Percentiles rank a stretch among this genome's conserved stretches.
Conservation (phyloP, 2,329 filamentous ascomycete genomes). For the Periconia macrospinosa region DNA sequence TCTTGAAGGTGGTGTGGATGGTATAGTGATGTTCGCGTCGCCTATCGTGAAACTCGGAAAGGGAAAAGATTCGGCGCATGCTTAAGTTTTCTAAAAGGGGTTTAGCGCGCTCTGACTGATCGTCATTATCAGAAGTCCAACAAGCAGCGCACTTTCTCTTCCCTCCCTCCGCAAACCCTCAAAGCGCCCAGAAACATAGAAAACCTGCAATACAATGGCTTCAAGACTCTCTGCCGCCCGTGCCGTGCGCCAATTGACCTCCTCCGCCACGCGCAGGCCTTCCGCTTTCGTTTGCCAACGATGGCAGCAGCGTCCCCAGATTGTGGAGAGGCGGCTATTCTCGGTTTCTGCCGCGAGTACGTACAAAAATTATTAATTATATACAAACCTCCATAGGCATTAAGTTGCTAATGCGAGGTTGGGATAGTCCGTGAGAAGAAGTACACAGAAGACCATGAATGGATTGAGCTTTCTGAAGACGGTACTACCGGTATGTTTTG, state of each 20-base stretch:
- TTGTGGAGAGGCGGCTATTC: slow-evolving; percentile 38
- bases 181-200: background rate
- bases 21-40: slow-evolving; percentile 4
- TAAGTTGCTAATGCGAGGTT: slow-evolving; percentile 5
- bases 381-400: background rate
- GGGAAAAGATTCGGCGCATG: slow-evolving; percentile 13
- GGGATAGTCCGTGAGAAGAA: slow-evolving; percentile 67
- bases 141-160: background rate
- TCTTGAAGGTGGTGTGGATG: slow-evolving; percentile 43
- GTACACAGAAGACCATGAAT: slow-evolving; percentile 98
- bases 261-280: slow-evolving; percentile 25
- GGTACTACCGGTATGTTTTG: slow-evolving; percentile 70
- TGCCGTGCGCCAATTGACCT: slow-evolving; percentile 39
- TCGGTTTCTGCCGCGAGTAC: slow-evolving; percentile 41
- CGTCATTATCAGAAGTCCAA: slow-evolving; percentile 2
- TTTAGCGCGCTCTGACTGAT: slow-evolving; percentile 2
- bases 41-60: background rate
- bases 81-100: slow-evolving; percentile 2
- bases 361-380: slow-evolving; percentile 3
- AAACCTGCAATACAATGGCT: slow-evolving; percentile 32
- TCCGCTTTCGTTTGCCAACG: slow-evolving; percentile 26
- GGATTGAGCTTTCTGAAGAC: slow-evolving; percentile 86
- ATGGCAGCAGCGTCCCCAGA: slow-evolving; percentile 20
- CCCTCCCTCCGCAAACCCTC: background rate
- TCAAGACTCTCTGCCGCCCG: slow-evolving; percentile 35